Evolutionary conservation across 1,284 basidiomycete genomes (phyloP), one percentile per base, ranked within the genome.

Genomic region (Microbotryomycetes sp.): DNA sequence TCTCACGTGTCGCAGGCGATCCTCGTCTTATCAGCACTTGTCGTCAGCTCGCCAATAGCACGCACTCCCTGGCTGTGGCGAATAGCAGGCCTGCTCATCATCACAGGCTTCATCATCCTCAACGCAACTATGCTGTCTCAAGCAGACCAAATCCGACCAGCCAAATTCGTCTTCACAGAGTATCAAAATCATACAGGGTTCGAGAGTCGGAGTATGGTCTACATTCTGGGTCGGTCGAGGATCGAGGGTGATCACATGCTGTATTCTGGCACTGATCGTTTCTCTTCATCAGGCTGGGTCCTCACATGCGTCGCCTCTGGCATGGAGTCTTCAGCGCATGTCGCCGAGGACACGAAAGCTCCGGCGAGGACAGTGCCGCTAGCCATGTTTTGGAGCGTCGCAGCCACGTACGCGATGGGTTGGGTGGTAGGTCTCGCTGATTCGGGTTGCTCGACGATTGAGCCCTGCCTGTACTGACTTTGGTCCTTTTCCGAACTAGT

Each of bases 1-100:
- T 42, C 36, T 15, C 23, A 22, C 15, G 28, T 50, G 9, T 14
- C 23, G n/a, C 56, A 71, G 69, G 68, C 32, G 2, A 62, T 67
- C 36, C 49, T 70, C n/a, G 29, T 67, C 29, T 36, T 70, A 26
- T 59, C 60, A n/a, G 70, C 52, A 3, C 25, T 57, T n/a, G 31
- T 73, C 50, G 66, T 65, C n/a, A 62, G 55, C 14, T 63, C 65
- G 2, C 58, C 62, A 4, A 49, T 71, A 2, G 63, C 64, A 15
- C 66, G 71, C 19, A 68, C 67, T 3, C 71, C 72, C 0, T 66
- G 60, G 61, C 51, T 73, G 1, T 73, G 72, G 72, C 61, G 70
- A 6, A 50, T 53, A 22, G 60, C 68, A 32, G 66, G 70, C 29
- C 52, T 32, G 26, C 49, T 56, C 19, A 62, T 67, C 29, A 55